Percentiles rank a stretch among this genome's conserved stretches.
Evolutionary conservation across 345 rosid species (phyloP).

Genomic region (Eucalyptus tenuipes): DNA sequence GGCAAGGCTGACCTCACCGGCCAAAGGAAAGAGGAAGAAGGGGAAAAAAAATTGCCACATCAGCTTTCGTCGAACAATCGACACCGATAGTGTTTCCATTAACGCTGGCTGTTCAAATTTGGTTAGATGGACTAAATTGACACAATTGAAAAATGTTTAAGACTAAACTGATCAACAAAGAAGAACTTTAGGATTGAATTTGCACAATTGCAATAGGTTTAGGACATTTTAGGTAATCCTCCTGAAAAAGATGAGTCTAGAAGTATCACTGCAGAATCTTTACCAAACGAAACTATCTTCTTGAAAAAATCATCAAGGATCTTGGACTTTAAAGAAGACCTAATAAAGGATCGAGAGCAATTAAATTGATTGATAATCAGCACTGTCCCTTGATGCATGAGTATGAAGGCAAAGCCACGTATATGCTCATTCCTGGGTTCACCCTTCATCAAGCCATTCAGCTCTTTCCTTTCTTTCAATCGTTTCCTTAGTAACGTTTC

Average conservation of each 20-base stretch:
- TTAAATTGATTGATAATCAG: too few species aligned
- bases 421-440: too few species aligned
- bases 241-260: background rate
- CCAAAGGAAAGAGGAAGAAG: too few species aligned
- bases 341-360: background rate
- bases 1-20: fast-evolving
- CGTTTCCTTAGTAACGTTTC: too few species aligned
- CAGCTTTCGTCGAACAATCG: fast-evolving
- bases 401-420: too few species aligned
- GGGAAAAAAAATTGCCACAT: too few species aligned
- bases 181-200: fast-evolving
- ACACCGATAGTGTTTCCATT: fast-evolving
- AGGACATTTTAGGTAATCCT: too few species aligned
- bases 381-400: too few species aligned
- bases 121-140: fast-evolving
- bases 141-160: too few species aligned
- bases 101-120: fast-evolving
- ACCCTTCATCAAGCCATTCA: too few species aligned
- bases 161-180: fast-evolving
- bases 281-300: background rate
- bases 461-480: too few species aligned
- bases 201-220: fast-evolving
- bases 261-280: background rate
- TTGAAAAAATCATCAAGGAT: background rate
- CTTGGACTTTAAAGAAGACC: background rate